Evolutionary conservation across 2,329 filamentous ascomycete species (phyloP).

Genomic region (Colletotrichum orchidophilum): DNA sequence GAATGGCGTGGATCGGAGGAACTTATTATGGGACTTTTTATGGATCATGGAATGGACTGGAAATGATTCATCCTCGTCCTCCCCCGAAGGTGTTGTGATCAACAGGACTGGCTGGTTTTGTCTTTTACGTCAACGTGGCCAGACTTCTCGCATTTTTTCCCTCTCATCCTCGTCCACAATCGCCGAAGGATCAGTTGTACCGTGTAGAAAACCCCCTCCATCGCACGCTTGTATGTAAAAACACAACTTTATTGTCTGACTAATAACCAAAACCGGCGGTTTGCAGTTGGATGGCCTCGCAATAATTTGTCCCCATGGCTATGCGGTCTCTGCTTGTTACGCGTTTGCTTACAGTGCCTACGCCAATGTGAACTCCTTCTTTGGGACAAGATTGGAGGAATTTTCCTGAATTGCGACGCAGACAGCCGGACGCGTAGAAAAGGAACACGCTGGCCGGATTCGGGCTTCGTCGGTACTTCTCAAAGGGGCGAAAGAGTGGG

Average conservation of each 20-base stretch:
- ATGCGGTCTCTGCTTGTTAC: too few species aligned
- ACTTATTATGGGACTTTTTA: slow-evolving; percentile 29
- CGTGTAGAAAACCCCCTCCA: slow-evolving; percentile 28
- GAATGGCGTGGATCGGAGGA: slow-evolving; percentile 25
- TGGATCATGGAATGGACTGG: slow-evolving; percentile 32
- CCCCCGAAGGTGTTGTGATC: background rate
- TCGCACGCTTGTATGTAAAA: slow-evolving; percentile 33
- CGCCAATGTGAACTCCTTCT: too few species aligned
- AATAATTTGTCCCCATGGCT: background rate
- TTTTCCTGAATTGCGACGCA: background rate
- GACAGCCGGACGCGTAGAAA: background rate
- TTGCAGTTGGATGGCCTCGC: slow-evolving; percentile 32
- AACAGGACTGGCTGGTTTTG: slow-evolving; percentile 13
- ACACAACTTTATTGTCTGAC: slow-evolving; percentile 31
- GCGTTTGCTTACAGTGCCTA: background rate
- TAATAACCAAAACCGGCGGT: slow-evolving; percentile 32
- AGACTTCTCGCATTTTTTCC: background rate
- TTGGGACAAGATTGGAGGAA: too few species aligned
- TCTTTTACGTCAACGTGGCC: slow-evolving; percentile 18
- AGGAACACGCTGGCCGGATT: slow-evolving; percentile 1
- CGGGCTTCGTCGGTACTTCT: background rate
- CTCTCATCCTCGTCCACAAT: background rate
- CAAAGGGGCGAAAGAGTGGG: background rate
- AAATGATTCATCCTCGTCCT: background rate
- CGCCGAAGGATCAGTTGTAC: slow-evolving; percentile 4